phyloP scores from a whole-genome alignment of 1,139 yeast species.

The Saccharomyces hybrid region DNA sequence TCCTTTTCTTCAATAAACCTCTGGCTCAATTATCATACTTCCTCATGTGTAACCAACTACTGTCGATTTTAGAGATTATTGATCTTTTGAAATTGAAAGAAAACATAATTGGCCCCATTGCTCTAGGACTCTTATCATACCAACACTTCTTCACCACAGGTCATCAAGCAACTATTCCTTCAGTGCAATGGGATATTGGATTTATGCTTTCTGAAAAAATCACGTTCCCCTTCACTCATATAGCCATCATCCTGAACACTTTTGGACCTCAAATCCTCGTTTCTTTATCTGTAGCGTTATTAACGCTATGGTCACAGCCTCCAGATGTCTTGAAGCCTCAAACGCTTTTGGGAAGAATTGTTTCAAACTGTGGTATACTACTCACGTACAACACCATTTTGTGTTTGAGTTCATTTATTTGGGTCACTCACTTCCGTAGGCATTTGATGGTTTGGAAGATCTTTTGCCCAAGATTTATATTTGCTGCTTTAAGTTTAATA shows the following conservation, averaged over 20 bases:
- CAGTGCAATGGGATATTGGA: conserved; percentile 94
- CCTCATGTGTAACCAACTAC: conserved; percentile 59
- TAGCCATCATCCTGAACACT: conserved; percentile 72
- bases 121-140: conserved; percentile 66
- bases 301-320: conserved; percentile 79
- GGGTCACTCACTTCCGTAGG: conserved; percentile 81
- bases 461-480: conserved; percentile 93
- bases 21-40: conserved; percentile 70
- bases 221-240: conserved; percentile 75
- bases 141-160: conserved; percentile 89
- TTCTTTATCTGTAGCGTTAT: conserved; percentile 60
- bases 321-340: conserved; percentile 48
- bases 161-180: conserved; percentile 91
- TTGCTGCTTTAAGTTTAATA: conserved; percentile 67
- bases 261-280: conserved; percentile 75
- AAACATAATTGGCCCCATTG: conserved; percentile 62
- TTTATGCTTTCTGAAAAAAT: conserved; percentile 71
- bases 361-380: conserved; percentile 62
- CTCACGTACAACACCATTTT: conserved; percentile 64
- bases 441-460: conserved; percentile 99
- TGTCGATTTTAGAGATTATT: conserved; percentile 65
- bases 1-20: conserved; percentile 75
- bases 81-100: conserved; percentile 58
- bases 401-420: conserved; percentile 64
- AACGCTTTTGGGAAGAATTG: conserved; percentile 57